Base-by-base conservation (phyloP, 2,329 filamentous ascomycete species). In the Sporothrix humicola region DNA sequence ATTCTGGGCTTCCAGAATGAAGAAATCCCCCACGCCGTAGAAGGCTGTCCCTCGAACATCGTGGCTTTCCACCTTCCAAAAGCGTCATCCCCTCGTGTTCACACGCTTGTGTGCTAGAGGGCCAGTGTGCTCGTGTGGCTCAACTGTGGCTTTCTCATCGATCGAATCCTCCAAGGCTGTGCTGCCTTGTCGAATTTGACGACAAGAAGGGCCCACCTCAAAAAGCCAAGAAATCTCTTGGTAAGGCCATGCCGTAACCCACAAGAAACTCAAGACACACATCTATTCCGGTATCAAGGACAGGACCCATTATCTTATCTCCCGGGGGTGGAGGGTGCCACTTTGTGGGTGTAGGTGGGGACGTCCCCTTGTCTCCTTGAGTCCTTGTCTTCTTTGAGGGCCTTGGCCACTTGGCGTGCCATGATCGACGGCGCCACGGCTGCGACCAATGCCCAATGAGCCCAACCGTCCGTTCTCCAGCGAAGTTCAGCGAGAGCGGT, bases 171-270 rank as follows among this genome's bases (percentile, higher is more conserved):
- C 46, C 65, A 52, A 68, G 65, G 65, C 65, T 68, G 65, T 9
- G 10, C 10, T 46, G 46, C 65, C 65, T 52, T 68, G 63, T 12
- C 52, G 1, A 23, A 7, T 20, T 20, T 56, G 52, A 23, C 20
- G 52, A 56, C 52, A 12, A 26, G 10, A n/a, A n/a, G 37, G 13
- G 37, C 13, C 58, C 59, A 65, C 59, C n/a, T 20, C 31, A 15
- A n/a, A 46, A 13, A 20, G 59, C 65, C 65, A 69, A 66, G 46
- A 26, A 48, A 26, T 54, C 26, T 37, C 23, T 69, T 69, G 66
- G 26, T 54, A 69, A 54, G 66, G 66, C 66, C 26, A 69, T 69
- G 66, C 66, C 66, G 66, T 69, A 69, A 69, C 66, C 66, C 66
- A 69, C 66, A 42, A 44, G 48, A 69, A 69, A 69, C 66, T 54